Percentiles rank a stretch among this genome's conserved stretches.
Evolutionary conservation across 2,329 filamentous ascomycete genomes (phyloP).

Genomic region (Coniochaeta ligniaria): DNA sequence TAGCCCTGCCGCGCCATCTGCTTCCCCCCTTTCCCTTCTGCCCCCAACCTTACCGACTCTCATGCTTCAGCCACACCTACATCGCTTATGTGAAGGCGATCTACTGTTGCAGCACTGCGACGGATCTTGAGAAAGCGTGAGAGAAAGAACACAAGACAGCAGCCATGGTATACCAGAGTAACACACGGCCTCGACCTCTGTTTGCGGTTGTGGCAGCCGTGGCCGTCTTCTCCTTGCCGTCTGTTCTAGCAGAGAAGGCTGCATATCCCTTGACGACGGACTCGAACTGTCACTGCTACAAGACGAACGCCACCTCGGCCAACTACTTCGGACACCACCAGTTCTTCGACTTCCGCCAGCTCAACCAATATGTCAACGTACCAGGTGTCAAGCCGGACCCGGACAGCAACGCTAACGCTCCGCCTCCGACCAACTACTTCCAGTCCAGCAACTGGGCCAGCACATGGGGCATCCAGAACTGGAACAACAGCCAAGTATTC

Average conservation of each 20-base stretch:
- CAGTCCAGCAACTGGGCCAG: conserved; percentile 18
- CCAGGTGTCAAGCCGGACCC: conserved; percentile 18
- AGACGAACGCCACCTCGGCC: conserved; percentile 24
- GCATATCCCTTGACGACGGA: conserved; percentile 16
- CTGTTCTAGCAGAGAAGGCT: background rate
- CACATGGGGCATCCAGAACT: conserved; percentile 25
- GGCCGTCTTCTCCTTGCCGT: conserved; percentile 7
- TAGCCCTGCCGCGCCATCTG: background rate
- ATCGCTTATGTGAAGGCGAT: background rate
- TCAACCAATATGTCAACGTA: conserved; percentile 20
- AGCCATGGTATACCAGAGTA: background rate
- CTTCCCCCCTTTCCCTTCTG: background rate
- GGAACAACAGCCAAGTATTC: conserved; percentile 25
- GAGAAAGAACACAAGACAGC: background rate
- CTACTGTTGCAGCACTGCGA: background rate
- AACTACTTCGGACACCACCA: conserved; percentile 27
- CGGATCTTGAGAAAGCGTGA: background rate
- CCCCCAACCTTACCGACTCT: background rate
- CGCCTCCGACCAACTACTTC: conserved; percentile 23
- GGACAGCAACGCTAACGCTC: conserved; percentile 18
- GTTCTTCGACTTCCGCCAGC: conserved; percentile 29
- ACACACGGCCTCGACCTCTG: conserved; percentile 4
- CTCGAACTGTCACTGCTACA: conserved; percentile 26
- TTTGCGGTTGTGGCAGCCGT: conserved; percentile 4
- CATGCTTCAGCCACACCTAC: background rate